Conservation (phyloP, 2,329 filamentous ascomycete species). For the Nothopassalora personata region DNA sequence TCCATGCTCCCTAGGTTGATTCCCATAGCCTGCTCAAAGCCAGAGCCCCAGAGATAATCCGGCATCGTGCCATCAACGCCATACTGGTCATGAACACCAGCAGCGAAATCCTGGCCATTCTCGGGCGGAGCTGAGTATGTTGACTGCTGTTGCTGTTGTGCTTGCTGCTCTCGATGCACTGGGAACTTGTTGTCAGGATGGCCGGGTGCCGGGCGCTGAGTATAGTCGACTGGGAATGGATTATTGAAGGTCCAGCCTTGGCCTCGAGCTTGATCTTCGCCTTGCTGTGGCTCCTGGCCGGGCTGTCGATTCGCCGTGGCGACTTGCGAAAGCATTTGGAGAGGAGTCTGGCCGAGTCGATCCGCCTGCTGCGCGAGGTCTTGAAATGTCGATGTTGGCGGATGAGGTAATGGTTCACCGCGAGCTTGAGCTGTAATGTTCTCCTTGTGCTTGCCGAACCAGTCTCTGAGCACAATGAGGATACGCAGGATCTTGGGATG, state of each 20-base stretch:
- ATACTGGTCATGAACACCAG: slow-evolving; percentile 1
- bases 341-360: slow-evolving; percentile 3
- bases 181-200: slow-evolving; percentile 18
- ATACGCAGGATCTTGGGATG: slow-evolving; percentile 47
- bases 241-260: slow-evolving; percentile 21
- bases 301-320: slow-evolving; percentile 18
- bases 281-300: slow-evolving; percentile 11
- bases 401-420: slow-evolving; percentile 14
- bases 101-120: background rate
- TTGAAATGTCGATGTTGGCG: slow-evolving; percentile 7
- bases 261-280: slow-evolving; percentile 1
- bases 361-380: slow-evolving; percentile 2
- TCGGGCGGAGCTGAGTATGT: slow-evolving; percentile 7
- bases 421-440: slow-evolving; percentile 20
- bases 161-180: slow-evolving; percentile 4
- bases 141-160: slow-evolving; percentile 5
- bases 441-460: slow-evolving; percentile 38
- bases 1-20: slow-evolving; percentile 31
- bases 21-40: slow-evolving; percentile 35
- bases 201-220: slow-evolving; percentile 7
- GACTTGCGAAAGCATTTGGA: slow-evolving; percentile 25
- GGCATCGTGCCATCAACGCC: slow-evolving; percentile 10
- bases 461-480: slow-evolving; percentile 41
- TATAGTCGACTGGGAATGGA: slow-evolving; percentile 20
- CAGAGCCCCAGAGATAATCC: slow-evolving; percentile 30